These are phyloP conservation scores for Aspergillus fijiensis DNA, from an alignment of 2,329 filamentous ascomycete genomes.

Conservation along the genomic window DNA sequence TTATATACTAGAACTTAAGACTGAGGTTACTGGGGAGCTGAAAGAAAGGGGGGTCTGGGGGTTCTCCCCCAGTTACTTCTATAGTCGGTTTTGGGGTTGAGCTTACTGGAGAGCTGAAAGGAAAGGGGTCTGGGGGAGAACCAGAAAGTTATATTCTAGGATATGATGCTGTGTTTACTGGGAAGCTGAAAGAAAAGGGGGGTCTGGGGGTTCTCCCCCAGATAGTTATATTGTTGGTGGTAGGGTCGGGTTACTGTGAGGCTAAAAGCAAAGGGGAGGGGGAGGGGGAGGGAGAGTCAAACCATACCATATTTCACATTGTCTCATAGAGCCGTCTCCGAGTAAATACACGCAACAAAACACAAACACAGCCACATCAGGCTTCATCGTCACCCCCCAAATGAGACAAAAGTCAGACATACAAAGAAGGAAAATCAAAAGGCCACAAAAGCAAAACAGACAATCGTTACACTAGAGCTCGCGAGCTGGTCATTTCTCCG, in stretches of 20 bases:
- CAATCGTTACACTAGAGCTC: constrained; percentile 30
- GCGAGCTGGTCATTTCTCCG: constrained; percentile 83
- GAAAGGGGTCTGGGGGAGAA: too few relatives aligned
- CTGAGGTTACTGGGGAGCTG: too few relatives aligned
- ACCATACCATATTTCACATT: constrained; percentile 1
- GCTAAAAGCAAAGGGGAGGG: background rate
- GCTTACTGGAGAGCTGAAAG: too few relatives aligned
- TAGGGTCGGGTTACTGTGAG: background rate
- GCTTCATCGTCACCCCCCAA: background rate
- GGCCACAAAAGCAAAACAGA: background rate
- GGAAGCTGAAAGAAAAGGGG: too few relatives aligned
- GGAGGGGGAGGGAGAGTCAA: background rate
- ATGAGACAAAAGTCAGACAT: constrained; percentile 11
- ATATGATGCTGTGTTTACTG: too few relatives aligned
- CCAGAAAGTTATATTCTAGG: too few relatives aligned
- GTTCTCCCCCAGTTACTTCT: too few relatives aligned
- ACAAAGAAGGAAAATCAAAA: constrained; percentile 5
- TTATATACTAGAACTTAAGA: too few relatives aligned
- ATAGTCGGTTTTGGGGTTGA: too few relatives aligned
- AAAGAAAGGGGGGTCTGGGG: too few relatives aligned
- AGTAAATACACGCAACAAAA: background rate
- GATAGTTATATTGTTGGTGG: too few relatives aligned
- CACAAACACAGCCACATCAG: background rate
- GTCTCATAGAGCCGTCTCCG: background rate
- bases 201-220: too few relatives aligned